Evolutionary conservation across 139 green algal genomes (phyloP).

Genomic region (Chlamydomonas schloesseri): DNA sequence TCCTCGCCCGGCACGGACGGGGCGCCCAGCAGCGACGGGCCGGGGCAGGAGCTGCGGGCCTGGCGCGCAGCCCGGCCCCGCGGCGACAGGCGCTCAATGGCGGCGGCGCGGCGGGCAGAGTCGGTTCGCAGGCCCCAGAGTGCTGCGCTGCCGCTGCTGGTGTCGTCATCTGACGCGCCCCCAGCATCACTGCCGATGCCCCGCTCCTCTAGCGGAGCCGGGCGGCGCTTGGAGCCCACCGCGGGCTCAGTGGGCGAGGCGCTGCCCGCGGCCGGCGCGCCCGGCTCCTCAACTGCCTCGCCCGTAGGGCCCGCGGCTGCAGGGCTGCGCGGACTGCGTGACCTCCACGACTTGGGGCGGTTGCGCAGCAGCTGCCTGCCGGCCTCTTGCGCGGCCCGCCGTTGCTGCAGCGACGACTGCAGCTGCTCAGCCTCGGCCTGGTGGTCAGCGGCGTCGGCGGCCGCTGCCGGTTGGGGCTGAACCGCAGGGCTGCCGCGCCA

Average conservation of each 20-base stretch:
- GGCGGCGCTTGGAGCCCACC: too few relatives aligned
- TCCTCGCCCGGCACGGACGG: too few relatives aligned
- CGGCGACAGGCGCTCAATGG: neutral
- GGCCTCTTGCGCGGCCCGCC: neutral
- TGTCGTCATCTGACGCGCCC: too few relatives aligned
- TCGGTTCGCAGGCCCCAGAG: neutral
- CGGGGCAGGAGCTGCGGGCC: too few relatives aligned
- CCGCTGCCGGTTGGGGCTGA: neutral
- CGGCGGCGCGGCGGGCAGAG: too few relatives aligned
- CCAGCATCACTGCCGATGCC: too few relatives aligned
- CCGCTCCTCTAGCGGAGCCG: too few relatives aligned
- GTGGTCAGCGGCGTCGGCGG: neutral
- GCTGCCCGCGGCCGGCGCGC: neutral
- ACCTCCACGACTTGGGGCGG: neutral
- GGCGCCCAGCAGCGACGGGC: too few relatives aligned
- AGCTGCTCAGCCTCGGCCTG: neutral
- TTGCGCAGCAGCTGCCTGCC: neutral
- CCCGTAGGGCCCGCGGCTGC: too few relatives aligned
- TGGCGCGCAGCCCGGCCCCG: too few relatives aligned
- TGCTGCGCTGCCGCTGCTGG: too few relatives aligned
- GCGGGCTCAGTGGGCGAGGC: neutral
- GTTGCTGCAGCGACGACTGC: neutral
- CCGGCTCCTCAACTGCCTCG: neutral
- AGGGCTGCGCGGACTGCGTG: neutral
- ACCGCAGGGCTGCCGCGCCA: too few relatives aligned